phyloP scores from a whole-genome alignment of 129 eudicot genomes.

The Helianthus tuberosus region DNA sequence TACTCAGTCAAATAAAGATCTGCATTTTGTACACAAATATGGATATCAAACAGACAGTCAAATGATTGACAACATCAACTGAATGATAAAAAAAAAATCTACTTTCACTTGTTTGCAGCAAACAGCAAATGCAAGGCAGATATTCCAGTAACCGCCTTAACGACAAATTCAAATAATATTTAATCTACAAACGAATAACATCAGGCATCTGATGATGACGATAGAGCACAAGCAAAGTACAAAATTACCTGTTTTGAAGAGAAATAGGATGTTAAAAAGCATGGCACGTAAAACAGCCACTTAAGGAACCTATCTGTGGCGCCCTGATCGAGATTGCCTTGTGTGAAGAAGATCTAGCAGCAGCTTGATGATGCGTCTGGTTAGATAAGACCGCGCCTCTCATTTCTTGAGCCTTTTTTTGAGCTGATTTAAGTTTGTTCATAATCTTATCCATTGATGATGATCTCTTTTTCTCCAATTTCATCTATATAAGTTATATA shows the following conservation, averaged over 20 bases:
- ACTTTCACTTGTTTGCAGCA: conserved; percentile 23
- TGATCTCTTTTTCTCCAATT: conserved; percentile 91
- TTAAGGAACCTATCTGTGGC: conserved; percentile 68
- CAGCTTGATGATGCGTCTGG: conserved; percentile 43
- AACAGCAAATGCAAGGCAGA: background rate
- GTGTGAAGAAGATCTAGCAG: conserved; percentile 37
- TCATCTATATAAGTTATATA: conserved; percentile 55
- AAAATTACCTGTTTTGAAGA: conserved; percentile 16
- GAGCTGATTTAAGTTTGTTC: conserved; percentile 81
- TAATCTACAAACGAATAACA: conserved; percentile 20
- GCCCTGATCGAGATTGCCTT: conserved; percentile 62
- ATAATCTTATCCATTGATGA: conserved; percentile 95
- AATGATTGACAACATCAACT: background rate
- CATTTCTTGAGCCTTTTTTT: conserved; percentile 95
- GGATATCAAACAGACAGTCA: background rate
- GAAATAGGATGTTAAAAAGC: conserved; percentile 53
- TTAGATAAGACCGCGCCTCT: conserved; percentile 57
- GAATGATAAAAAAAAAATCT: background rate
- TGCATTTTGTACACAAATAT: background rate
- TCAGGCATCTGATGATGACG: conserved; percentile 15
- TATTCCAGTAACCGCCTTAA: background rate
- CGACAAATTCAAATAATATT: background rate
- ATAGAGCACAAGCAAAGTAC: conserved; percentile 23
- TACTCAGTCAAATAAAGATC: background rate
- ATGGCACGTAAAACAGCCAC: conserved; percentile 94